Percentiles rank a stretch among this genome's conserved stretches.
Evolutionary conservation across 306 rosid species (phyloP).

Genomic region (Gastrolobium bilobum): DNA sequence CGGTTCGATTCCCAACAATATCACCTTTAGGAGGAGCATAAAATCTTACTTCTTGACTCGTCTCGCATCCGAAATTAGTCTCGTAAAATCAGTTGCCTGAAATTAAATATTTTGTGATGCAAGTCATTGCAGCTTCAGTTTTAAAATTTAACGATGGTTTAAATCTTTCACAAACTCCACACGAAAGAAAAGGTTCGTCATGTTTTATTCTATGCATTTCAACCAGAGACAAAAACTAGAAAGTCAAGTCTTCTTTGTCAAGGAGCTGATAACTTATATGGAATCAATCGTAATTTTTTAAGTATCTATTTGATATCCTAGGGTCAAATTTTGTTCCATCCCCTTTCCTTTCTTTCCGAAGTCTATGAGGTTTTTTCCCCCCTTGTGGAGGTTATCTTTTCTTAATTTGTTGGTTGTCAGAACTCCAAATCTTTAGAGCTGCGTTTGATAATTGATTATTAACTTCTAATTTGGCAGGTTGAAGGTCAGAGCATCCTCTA

Average conservation of each 20-base stretch:
- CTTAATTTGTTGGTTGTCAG: constrained; percentile 49
- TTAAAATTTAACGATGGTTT: neutral
- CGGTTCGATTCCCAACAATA: no score
- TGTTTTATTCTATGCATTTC: neutral
- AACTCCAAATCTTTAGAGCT: constrained; percentile 23
- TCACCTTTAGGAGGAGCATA: no score
- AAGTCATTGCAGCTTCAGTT: neutral
- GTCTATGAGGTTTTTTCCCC: neutral
- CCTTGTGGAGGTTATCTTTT: constrained; percentile 38
- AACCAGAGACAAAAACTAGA: no score
- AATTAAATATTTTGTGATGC: neutral
- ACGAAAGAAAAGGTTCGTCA: neutral
- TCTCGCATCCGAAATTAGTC: no score
- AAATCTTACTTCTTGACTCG: no score
- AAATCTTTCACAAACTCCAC: neutral
- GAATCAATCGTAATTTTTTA: neutral
- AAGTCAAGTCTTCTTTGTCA: neutral
- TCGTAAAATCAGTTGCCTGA: neutral
- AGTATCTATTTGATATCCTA: neutral
- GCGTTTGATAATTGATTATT: neutral
- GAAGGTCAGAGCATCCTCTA: neutral
- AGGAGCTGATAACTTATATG: neutral
- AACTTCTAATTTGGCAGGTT: neutral
- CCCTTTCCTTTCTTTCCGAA: neutral
- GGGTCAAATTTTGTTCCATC: neutral